Evolutionary conservation across 805 yeast species (phyloP), one percentile per base, ranked within the genome.

Genomic region (Candida maesae): DNA sequence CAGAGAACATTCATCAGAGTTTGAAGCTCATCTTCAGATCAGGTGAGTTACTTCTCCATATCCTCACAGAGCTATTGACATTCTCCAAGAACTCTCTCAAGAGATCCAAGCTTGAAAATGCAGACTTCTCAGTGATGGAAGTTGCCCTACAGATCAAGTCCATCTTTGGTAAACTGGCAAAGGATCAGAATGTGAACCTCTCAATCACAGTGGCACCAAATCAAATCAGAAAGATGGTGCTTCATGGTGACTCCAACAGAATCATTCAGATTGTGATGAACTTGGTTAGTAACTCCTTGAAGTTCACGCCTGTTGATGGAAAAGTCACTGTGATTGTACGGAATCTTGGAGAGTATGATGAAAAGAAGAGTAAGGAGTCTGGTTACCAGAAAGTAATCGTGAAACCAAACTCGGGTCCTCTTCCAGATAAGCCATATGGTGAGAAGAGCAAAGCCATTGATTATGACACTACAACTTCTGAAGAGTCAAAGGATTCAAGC

Each of bases 221-320:
- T 48, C 62, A 65, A 12, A 63, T 76, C 37, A 69, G 84, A 44
- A 75, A 75, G 47, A 74, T 84, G 70, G 74, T 87, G 2, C 64
- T 91, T 7, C 78, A 71, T 63, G 98, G 96, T 2, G 99, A 91
- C 62, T 79, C 93, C 8, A 89, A 88, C 61, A 71, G 98, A 58
- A 85, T 93, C 31, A 78, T 87, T 41, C 99, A 91, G 61, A 83
- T 93, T 36, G 81, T 91, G 6, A 89, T 91, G 90, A 93, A 93
- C 55, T 68, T 93, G 41, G 93, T 91, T 9, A 83, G 95, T 14
- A 91, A 93, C 63, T 81, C 95, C 0, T 68, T 93, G 53, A 93
- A 93, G 60, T 93, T 93, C 55, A 90, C 98, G 0, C 96, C 96
- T 0, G 84, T 80, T 14, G 86, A 87, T 44, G 98, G 97, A 2